Percentiles rank a stretch among this genome's conserved stretches.
Evolutionary conservation across 768 basidiomycete genomes (phyloP).

Genomic region (Cystobasidium onofrii): DNA sequence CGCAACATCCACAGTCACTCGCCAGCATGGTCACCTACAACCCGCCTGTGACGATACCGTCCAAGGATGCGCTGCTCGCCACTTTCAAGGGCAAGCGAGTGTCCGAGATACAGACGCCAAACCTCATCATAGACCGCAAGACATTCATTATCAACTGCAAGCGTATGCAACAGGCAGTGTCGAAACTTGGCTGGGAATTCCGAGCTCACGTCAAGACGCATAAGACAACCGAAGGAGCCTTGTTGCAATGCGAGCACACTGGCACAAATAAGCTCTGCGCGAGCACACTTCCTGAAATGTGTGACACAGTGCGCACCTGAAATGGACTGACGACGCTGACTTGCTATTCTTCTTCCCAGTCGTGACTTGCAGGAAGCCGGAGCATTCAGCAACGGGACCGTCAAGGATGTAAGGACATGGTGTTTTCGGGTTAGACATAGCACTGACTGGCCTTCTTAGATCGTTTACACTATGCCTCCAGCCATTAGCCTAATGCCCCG

Average conservation of each 20-base stretch:
- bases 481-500: neutral
- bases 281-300: conserved; percentile 25
- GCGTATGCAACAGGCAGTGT: conserved; percentile 6
- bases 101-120: conserved; percentile 19
- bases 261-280: conserved; percentile 7
- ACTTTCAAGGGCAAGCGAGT: conserved; percentile 18
- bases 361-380: conserved; percentile 9
- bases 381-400: neutral
- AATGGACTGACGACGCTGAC: too few relatives aligned
- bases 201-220: conserved; percentile 32
- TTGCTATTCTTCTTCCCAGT: too few relatives aligned
- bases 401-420: conserved; percentile 21
- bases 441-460: neutral
- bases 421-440: neutral
- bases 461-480: conserved; percentile 23
- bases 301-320: neutral
- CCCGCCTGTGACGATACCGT: neutral
- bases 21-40: conserved; percentile 9
- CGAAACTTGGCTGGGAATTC: conserved; percentile 21
- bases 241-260: conserved; percentile 13
- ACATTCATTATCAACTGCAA: conserved; percentile 28
- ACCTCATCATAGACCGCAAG: conserved; percentile 18
- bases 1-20: too few relatives aligned
- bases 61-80: neutral
- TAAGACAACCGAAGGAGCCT: conserved; percentile 26